Evolutionary conservation across 1,284 basidiomycete species (phyloP).

Genomic region (Papiliotrema flavescens): DNA sequence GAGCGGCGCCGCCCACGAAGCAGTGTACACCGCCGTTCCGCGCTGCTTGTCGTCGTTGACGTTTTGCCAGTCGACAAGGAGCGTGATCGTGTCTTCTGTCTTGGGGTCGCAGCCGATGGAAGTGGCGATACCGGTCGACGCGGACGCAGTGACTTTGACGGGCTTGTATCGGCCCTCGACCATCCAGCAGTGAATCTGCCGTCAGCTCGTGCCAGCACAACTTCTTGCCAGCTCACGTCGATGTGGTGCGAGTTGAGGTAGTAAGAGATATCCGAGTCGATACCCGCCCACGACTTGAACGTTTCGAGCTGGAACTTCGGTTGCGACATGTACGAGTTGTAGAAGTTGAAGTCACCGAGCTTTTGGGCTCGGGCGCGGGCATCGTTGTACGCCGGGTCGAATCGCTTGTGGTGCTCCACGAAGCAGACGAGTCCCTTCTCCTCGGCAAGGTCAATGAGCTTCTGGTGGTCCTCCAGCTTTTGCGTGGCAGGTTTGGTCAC

Average conservation of each 20-base stretch:
- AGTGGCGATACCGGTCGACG: conserved; percentile 82
- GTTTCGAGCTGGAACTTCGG: conserved; percentile 91
- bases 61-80: conserved; percentile 88
- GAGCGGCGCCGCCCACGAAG: conserved; percentile 61
- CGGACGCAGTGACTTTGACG: conserved; percentile 79
- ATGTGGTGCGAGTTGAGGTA: conserved; percentile 93
- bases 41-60: conserved; percentile 63
- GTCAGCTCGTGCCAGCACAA: conserved; percentile 9
- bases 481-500: conserved; percentile 92
- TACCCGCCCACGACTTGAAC: conserved; percentile 90
- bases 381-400: conserved; percentile 90
- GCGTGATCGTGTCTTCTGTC: conserved; percentile 91
- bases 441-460: conserved; percentile 66
- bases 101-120: conserved; percentile 60
- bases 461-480: conserved; percentile 73
- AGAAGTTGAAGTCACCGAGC: conserved; percentile 87
- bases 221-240: conserved; percentile 36
- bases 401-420: conserved; percentile 74
- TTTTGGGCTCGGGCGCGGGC: conserved; percentile 67
- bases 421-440: conserved; percentile 80
- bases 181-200: conserved; percentile 79
- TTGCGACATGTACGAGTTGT: conserved; percentile 71
- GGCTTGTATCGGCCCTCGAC: conserved; percentile 68
- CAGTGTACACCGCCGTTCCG: conserved; percentile 69
- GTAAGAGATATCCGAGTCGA: conserved; percentile 82